Percentiles rank a stretch among this genome's conserved stretches.
Evolutionary conservation across 2,329 filamentous ascomycete species (phyloP).

Genomic region (Cladosporium sp.): DNA sequence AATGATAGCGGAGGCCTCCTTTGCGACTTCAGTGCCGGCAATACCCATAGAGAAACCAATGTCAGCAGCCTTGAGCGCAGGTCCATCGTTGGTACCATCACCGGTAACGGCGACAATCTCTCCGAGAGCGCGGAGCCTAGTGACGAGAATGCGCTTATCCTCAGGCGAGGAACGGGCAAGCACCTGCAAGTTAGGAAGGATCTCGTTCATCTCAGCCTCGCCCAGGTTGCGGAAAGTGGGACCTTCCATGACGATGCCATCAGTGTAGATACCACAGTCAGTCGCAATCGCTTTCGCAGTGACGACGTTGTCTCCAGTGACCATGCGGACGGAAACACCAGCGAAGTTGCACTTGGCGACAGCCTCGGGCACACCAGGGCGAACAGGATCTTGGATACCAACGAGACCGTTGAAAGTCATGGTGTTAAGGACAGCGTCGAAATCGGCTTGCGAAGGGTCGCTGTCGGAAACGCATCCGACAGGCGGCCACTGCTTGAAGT

Average conservation of each 20-base stretch:
- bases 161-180: conserved; percentile 69
- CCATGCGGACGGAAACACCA: conserved; percentile 72
- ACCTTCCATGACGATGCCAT: conserved; percentile 47
- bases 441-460: conserved; percentile 63
- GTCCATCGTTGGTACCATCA: conserved; percentile 67
- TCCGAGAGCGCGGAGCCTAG: conserved; percentile 63
- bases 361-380: conserved; percentile 66
- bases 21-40: conserved; percentile 66
- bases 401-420: conserved; percentile 74
- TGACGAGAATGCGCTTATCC: conserved; percentile 67
- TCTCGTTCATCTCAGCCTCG: conserved; percentile 49
- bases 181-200: conserved; percentile 65
- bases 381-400: conserved; percentile 73
- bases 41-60: conserved; percentile 70
- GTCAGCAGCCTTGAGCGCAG: conserved; percentile 65
- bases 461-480: conserved; percentile 60
- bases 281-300: conserved; percentile 72
- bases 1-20: conserved; percentile 63
- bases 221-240: conserved; percentile 47
- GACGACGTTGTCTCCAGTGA: conserved; percentile 71
- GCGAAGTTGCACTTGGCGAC: conserved; percentile 67
- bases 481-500: conserved; percentile 82
- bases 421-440: conserved; percentile 67
- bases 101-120: conserved; percentile 68
- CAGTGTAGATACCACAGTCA: conserved; percentile 67